Percentiles rank a stretch among this genome's conserved stretches.
Evolutionary conservation across 2,329 filamentous ascomycete species (phyloP).

Genomic region (Leptodontidium sp.): DNA sequence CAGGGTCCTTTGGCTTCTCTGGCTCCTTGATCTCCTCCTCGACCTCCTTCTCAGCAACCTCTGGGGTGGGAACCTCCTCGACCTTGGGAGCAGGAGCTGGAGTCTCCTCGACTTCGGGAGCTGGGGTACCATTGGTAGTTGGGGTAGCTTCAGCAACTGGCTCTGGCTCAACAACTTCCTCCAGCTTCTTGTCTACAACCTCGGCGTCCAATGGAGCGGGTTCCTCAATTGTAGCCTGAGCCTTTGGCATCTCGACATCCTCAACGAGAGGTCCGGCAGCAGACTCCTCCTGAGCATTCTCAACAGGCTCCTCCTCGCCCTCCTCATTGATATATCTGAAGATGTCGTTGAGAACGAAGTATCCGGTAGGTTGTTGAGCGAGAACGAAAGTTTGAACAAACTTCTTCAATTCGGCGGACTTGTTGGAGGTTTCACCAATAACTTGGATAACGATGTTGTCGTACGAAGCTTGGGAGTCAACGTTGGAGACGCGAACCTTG

Average conservation of each 20-base stretch:
- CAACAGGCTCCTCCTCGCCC: conserved; percentile 73
- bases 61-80: conserved; percentile 52
- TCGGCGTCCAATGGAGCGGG: conserved; percentile 53
- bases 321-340: conserved; percentile 92
- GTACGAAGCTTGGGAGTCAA: conserved; percentile 92
- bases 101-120: conserved; percentile 47
- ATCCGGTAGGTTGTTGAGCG: conserved; percentile 93
- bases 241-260: conserved; percentile 47
- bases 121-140: conserved; percentile 53
- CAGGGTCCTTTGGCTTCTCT: conserved; percentile 73
- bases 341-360: conserved; percentile 98
- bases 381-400: conserved; percentile 98
- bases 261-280: conserved; percentile 41
- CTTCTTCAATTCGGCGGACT: conserved; percentile 88
- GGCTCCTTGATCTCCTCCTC: conserved; percentile 63
- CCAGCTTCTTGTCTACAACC: conserved; percentile 78
- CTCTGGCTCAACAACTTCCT: conserved; percentile 62
- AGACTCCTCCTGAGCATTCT: conserved; percentile 47
- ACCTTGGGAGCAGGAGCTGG: conserved; percentile 41
- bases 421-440: conserved; percentile 97
- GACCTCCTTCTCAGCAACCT: conserved; percentile 60
- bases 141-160: conserved; percentile 49
- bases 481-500: conserved; percentile 98
- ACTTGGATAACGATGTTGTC: conserved; percentile 97
- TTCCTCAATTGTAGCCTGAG: conserved; percentile 47